These are phyloP conservation scores for Chrysosporium keratinophilum DNA, from an alignment of 2,329 filamentous ascomycete species.

Conservation along the genomic window DNA sequence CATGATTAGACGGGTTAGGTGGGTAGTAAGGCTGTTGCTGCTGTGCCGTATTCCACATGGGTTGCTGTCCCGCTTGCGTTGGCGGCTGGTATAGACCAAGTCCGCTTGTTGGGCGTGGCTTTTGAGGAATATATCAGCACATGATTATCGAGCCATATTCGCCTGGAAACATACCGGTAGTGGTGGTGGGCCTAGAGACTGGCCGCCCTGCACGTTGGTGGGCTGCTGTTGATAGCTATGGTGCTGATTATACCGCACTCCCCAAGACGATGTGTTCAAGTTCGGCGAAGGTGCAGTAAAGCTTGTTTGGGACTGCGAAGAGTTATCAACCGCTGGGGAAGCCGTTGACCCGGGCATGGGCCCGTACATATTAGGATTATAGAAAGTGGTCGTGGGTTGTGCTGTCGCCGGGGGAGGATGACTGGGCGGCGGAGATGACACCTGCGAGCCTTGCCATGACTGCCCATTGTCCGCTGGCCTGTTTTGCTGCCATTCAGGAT, in stretches of 20 bases:
- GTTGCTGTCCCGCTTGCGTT: slow-evolving; percentile 16
- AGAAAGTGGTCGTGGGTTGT: slow-evolving; percentile 18
- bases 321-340: slow-evolving; percentile 13
- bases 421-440: slow-evolving; percentile 15
- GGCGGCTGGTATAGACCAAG: slow-evolving; percentile 20
- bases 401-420: slow-evolving; percentile 20
- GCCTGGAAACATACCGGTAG: slow-evolving; percentile 27
- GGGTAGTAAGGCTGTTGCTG: slow-evolving; percentile 15
- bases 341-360: slow-evolving; percentile 22
- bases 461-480: slow-evolving; percentile 17
- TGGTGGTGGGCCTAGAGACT: slow-evolving; percentile 23
- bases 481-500: slow-evolving; percentile 33
- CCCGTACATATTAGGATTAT: slow-evolving; percentile 30
- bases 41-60: slow-evolving; percentile 9
- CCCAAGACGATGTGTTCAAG: slow-evolving; percentile 33
- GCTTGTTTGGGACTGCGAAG: slow-evolving; percentile 17
- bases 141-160: neutral
- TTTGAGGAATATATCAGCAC: slow-evolving; percentile 2
- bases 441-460: slow-evolving; percentile 18
- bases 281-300: slow-evolving; percentile 3
- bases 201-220: slow-evolving; percentile 15
- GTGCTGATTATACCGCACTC: slow-evolving; percentile 33
- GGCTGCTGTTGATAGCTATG: slow-evolving; percentile 14
- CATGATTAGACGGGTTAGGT: slow-evolving; percentile 6
- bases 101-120: slow-evolving; percentile 32